Conservation (phyloP, 208 protist species). For the Wallacemonas sp. region DNA sequence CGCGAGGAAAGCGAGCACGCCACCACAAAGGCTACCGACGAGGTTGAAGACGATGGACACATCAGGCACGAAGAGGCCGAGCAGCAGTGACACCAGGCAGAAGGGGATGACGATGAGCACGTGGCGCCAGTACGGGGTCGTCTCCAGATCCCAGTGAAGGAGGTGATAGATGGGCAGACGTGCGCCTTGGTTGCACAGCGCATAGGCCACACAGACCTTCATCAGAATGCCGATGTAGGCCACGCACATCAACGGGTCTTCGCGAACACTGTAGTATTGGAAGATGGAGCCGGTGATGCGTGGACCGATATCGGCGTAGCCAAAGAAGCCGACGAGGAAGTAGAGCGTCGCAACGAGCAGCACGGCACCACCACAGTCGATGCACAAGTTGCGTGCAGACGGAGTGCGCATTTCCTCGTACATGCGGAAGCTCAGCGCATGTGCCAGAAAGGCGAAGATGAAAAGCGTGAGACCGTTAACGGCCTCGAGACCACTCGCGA, state of each 20-base stretch:
- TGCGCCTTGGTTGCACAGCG: constrained; percentile 31
- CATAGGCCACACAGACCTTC: constrained; percentile 52
- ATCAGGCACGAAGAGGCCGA: constrained; percentile 60
- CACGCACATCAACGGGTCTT: constrained; percentile 37
- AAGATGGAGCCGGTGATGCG: constrained; percentile 30
- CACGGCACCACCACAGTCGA: constrained; percentile 27
- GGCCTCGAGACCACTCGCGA: constrained; percentile 22
- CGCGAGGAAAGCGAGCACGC: constrained; percentile 55
- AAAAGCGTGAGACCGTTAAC: constrained; percentile 48
- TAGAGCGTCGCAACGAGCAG: constrained; percentile 39
- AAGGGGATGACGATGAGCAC: constrained; percentile 21
- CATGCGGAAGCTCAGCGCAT: constrained; percentile 37
- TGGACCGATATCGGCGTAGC: constrained; percentile 50
- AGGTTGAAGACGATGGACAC: constrained; percentile 68
- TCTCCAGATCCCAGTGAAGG: constrained; percentile 22
- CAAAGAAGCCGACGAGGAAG: constrained; percentile 56
- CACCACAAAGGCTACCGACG: constrained; percentile 53
- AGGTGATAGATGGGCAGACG: constrained; percentile 42
- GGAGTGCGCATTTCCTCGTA: constrained; percentile 31
- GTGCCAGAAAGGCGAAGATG: constrained; percentile 50
- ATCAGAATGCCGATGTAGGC: constrained; percentile 47
- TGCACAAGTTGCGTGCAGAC: constrained; percentile 25
- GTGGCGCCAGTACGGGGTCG: constrained; percentile 30
- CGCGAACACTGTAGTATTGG: constrained; percentile 21
- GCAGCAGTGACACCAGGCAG: constrained; percentile 25